Percentiles rank a stretch among this genome's conserved stretches.
These are phyloP conservation scores for Sicyos baderoa DNA, from an alignment of 306 rosid species.

Conservation along the genomic window DNA sequence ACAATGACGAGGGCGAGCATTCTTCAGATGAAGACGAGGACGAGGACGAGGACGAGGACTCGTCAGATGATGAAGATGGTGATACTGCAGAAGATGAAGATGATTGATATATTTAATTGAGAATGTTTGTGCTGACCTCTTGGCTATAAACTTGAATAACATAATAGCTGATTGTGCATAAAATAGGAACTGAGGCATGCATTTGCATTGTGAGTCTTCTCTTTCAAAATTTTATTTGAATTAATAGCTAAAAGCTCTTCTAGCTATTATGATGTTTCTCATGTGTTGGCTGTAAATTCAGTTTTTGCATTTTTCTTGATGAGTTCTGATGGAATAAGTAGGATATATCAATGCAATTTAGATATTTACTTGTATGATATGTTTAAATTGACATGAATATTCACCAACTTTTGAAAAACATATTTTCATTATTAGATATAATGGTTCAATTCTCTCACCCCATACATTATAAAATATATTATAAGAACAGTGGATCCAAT, in stretches of 20 bases:
- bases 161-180: slow-evolving; percentile 42
- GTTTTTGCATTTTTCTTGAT: no score
- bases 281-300: not conserved
- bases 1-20: no score
- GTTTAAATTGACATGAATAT: no score
- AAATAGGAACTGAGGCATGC: not conserved
- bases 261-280: not conserved
- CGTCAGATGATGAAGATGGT: slow-evolving; percentile 40
- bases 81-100: slow-evolving; percentile 35
- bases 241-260: not conserved
- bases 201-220: not conserved
- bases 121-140: slow-evolving; percentile 5
- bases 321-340: no score
- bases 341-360: no score
- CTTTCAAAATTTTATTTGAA: not conserved
- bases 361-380: no score
- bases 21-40: no score
- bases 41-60: slow-evolving; percentile 13
- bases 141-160: slow-evolving; percentile 15
- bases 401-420: no score
- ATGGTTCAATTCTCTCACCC: no score
- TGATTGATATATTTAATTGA: slow-evolving; percentile 40
- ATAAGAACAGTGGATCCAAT: no score
- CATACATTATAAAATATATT: no score
- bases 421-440: no score